Percentiles rank a stretch among this genome's conserved stretches.
Evolutionary conservation across 345 rosid species (phyloP).

Genomic region (Eucalyptus cloeziana): DNA sequence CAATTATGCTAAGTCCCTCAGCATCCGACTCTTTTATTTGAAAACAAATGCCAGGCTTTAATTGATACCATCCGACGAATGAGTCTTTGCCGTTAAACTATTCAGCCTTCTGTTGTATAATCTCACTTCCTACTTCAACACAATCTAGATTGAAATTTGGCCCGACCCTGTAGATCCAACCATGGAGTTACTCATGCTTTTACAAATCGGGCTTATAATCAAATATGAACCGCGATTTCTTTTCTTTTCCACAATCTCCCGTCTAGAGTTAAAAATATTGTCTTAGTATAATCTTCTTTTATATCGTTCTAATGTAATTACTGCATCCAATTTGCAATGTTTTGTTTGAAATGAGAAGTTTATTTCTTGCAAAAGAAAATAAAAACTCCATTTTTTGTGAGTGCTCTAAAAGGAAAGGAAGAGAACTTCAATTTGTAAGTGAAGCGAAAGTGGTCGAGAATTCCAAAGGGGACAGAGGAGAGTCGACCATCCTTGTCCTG

Average conservation of each 20-base stretch:
- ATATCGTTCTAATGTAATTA: neutral
- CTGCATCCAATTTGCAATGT: neutral
- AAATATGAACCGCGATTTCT: neutral
- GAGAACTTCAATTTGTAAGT: neutral
- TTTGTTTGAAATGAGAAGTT: neutral
- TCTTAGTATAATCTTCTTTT: neutral
- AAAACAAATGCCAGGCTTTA: neutral
- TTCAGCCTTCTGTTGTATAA: neutral
- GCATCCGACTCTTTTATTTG: neutral
- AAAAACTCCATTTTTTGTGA: neutral
- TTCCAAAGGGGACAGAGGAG: neutral
- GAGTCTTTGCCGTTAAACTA: neutral
- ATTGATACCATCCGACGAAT: neutral
- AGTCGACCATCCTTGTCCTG: neutral
- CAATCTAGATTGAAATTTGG: neutral
- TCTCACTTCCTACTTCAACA: neutral
- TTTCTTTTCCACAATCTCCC: neutral
- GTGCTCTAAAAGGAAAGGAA: neutral
- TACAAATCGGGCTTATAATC: neutral
- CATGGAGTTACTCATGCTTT: neutral
- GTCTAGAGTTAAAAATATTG: neutral
- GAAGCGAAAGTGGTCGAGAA: neutral
- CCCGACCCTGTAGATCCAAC: neutral
- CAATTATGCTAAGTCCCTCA: neutral
- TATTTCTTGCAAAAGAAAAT: neutral